Conservation (phyloP, 495 filamentous ascomycete species). For the Penicillium odoratum region DNA sequence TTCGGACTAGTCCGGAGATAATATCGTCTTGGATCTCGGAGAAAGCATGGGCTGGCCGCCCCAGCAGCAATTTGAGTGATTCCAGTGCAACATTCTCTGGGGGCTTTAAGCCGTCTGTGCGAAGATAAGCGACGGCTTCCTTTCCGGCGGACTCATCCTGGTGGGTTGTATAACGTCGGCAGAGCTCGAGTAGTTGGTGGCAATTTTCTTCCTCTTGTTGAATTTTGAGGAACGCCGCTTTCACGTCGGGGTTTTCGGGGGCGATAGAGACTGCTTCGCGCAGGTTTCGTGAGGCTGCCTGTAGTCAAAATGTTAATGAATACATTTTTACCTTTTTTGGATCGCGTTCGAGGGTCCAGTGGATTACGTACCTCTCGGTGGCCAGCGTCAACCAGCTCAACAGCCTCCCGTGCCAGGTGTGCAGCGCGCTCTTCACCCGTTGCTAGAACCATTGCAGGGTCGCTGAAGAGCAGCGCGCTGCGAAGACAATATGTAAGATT, state of each 20-base stretch:
- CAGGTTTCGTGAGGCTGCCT: slow-evolving; percentile 60
- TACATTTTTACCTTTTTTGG: neutral
- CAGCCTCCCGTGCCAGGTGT: slow-evolving; percentile 49
- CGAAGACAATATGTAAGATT: slow-evolving; percentile 5
- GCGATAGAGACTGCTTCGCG: slow-evolving; percentile 64
- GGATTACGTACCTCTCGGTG: slow-evolving; percentile 45
- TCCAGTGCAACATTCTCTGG: slow-evolving; percentile 53
- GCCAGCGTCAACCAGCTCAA: slow-evolving; percentile 50
- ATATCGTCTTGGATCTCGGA: slow-evolving; percentile 55
- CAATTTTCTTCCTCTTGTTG: slow-evolving; percentile 50
- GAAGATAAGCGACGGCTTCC: slow-evolving; percentile 56
- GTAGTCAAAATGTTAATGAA: neutral
- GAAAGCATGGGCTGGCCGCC: slow-evolving; percentile 39
- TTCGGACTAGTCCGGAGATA: slow-evolving; percentile 57
- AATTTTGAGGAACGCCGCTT: slow-evolving; percentile 52
- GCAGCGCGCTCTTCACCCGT: slow-evolving; percentile 51
- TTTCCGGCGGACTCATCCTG: slow-evolving; percentile 57
- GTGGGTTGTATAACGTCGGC: slow-evolving; percentile 51
- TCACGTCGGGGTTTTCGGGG: slow-evolving; percentile 54
- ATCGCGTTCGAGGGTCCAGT: neutral
- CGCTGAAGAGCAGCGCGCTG: slow-evolving; percentile 20
- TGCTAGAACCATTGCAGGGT: slow-evolving; percentile 50
- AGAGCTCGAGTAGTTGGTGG: slow-evolving; percentile 52
- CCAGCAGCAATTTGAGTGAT: slow-evolving; percentile 55
- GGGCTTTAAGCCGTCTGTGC: slow-evolving; percentile 51